These are phyloP conservation scores for Penicillium flavigenum DNA, from an alignment of 495 filamentous ascomycete genomes.

Conservation along the genomic window DNA sequence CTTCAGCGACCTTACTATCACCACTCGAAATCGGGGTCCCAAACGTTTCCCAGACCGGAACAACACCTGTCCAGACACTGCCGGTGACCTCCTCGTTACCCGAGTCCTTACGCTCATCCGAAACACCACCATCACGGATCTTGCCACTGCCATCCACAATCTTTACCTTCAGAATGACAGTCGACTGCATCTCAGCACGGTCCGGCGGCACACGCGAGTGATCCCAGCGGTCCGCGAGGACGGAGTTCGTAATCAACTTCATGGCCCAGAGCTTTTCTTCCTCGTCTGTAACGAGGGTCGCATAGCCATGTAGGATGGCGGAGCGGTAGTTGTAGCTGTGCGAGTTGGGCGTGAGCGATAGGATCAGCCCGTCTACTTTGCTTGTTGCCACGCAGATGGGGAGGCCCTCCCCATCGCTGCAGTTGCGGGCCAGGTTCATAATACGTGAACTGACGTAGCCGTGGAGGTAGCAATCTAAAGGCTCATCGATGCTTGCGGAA, in stretches of 20 bases:
- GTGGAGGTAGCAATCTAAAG: constrained; percentile 81
- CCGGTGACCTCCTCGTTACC: constrained; percentile 58
- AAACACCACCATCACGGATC: constrained; percentile 64
- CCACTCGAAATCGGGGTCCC: constrained; percentile 68
- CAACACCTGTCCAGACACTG: constrained; percentile 79
- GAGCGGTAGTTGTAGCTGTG: constrained; percentile 92
- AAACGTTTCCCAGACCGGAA: constrained; percentile 66
- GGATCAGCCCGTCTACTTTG: constrained; percentile 70
- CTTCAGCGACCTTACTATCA: constrained; percentile 56
- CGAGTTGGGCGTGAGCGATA: constrained; percentile 72
- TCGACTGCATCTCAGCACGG: constrained; percentile 72
- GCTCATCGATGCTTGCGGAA: constrained; percentile 60
- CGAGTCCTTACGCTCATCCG: constrained; percentile 69
- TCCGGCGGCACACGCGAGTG: constrained; percentile 71
- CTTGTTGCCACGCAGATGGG: constrained; percentile 67
- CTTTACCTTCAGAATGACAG: constrained; percentile 68
- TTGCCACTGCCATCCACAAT: constrained; percentile 77
- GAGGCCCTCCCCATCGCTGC: constrained; percentile 49
- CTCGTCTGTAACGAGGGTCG: constrained; percentile 59
- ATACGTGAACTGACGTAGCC: constrained; percentile 82
- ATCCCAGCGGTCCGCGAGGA: constrained; percentile 67
- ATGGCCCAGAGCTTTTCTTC: constrained; percentile 83
- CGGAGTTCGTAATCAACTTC: constrained; percentile 73
- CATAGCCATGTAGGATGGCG: constrained; percentile 75
- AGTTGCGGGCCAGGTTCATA: constrained; percentile 62